phyloP scores from a whole-genome alignment of 75 land plant species.

The Pseudotsuga menziesii region DNA sequence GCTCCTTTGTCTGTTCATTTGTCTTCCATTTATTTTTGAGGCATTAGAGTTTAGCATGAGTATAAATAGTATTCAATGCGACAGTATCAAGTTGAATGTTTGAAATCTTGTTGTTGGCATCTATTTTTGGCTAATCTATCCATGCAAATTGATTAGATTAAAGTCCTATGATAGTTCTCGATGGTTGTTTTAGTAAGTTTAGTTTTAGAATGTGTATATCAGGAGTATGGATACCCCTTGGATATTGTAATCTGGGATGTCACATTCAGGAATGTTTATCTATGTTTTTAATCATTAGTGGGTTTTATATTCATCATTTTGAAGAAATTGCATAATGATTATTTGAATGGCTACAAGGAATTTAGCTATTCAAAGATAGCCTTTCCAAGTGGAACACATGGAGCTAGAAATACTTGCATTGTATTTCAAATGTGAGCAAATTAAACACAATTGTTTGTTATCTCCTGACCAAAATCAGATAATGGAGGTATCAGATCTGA shows the following conservation, averaged over 20 bases:
- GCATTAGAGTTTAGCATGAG: constrained; percentile 5
- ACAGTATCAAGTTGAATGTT: not conserved
- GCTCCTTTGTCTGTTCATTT: not conserved
- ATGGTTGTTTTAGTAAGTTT: constrained; percentile 1
- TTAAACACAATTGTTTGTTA: too few relatives aligned
- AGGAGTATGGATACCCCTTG: not conserved
- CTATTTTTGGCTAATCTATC: constrained; percentile 1
- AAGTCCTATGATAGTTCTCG: not conserved
- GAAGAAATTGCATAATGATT: not conserved
- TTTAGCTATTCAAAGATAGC: too few relatives aligned
- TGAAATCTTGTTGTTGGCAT: constrained; percentile 2
- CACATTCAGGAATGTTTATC: not conserved
- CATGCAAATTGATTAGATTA: not conserved
- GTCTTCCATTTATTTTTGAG: not conserved
- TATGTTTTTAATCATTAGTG: too few relatives aligned
- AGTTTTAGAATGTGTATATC: not conserved
- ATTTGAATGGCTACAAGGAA: not conserved
- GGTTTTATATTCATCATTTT: not conserved
- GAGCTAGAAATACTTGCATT: too few relatives aligned
- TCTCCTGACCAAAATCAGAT: too few relatives aligned
- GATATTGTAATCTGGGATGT: constrained; percentile 1
- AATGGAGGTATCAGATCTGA: not conserved
- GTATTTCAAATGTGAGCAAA: too few relatives aligned
- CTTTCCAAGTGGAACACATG: too few relatives aligned
- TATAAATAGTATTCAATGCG: not conserved